phyloP scores from a whole-genome alignment of 1,284 basidiomycete species.

The Termitomyces sp. region DNA sequence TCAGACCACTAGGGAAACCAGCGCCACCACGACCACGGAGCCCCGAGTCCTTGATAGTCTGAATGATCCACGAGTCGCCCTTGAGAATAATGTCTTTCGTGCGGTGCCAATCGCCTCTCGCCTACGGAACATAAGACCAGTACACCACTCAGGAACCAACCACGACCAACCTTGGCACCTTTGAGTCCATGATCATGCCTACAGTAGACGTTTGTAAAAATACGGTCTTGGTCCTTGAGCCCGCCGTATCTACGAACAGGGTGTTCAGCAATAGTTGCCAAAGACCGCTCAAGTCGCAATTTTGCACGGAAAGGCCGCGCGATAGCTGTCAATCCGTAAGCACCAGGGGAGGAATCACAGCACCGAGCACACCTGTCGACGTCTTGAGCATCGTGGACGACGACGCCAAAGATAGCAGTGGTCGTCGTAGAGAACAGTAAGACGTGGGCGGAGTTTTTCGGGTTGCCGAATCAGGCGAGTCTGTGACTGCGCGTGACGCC shows the following conservation, averaged over 20 bases:
- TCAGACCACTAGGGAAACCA: conserved; percentile 95
- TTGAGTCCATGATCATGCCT: conserved; percentile 86
- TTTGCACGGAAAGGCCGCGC: conserved; percentile 37
- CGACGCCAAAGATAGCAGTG: conserved; percentile 29
- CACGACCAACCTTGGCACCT: conserved; percentile 66
- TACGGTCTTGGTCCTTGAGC: conserved; percentile 90
- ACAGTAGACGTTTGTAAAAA: conserved; percentile 86
- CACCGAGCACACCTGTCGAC: conserved; percentile 19
- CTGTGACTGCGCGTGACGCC: conserved; percentile 10
- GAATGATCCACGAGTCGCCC: conserved; percentile 97
- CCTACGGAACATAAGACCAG: conserved; percentile 34
- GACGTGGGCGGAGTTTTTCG: conserved; percentile 19
- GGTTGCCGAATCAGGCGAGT: conserved; percentile 12
- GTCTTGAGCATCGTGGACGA: conserved; percentile 28
- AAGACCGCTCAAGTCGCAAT: conserved; percentile 30
- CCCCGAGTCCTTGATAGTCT: conserved; percentile 94
- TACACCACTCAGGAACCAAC: background rate
- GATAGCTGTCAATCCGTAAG: conserved; percentile 23
- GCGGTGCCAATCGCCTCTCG: conserved; percentile 95
- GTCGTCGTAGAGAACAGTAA: conserved; percentile 17
- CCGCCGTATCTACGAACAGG: conserved; percentile 87
- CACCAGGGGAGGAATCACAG: background rate
- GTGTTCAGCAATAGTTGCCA: conserved; percentile 79
- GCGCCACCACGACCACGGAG: conserved; percentile 95
- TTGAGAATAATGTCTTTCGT: conserved; percentile 96